Conservation (phyloP, 2,329 filamentous ascomycete species). For the Ophiosphaerella korrae region DNA sequence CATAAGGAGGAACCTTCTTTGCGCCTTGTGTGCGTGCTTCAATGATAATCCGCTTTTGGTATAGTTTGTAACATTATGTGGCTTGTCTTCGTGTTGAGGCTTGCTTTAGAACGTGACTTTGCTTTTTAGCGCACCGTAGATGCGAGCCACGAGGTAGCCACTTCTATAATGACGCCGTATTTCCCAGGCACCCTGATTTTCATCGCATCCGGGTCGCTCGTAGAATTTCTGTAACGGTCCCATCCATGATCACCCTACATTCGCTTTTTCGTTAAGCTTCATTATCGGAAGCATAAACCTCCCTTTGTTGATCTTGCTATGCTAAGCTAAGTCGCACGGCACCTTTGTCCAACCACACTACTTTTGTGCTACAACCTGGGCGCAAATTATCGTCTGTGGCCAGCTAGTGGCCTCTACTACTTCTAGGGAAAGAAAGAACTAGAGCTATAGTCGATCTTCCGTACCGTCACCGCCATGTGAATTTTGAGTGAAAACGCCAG, state of each 20-base stretch:
- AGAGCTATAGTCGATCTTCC: not conserved
- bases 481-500: not conserved
- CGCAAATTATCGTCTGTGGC: constrained; percentile 9
- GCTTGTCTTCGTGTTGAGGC: not conserved
- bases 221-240: not conserved
- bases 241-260: not conserved
- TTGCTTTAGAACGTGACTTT: constrained; percentile 5
- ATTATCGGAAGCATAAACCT: constrained; percentile 6
- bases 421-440: not conserved
- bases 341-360: constrained; percentile 11
- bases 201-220: not conserved
- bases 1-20: not conserved
- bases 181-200: not conserved
- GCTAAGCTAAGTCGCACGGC: constrained; percentile 11
- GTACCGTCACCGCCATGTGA: not conserved
- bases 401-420: constrained; percentile 4
- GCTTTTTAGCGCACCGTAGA: no score
- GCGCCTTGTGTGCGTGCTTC: not conserved
- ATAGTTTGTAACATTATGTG: constrained; percentile 5
- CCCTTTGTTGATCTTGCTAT: constrained; percentile 6
- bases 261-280: constrained; percentile 1
- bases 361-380: constrained; percentile 9
- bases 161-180: not conserved
- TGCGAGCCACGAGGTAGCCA: no score
- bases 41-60: constrained; percentile 1